These are phyloP conservation scores for Zizania palustris DNA, from an alignment of 202 grass and related monocot species.

Conservation along the genomic window DNA sequence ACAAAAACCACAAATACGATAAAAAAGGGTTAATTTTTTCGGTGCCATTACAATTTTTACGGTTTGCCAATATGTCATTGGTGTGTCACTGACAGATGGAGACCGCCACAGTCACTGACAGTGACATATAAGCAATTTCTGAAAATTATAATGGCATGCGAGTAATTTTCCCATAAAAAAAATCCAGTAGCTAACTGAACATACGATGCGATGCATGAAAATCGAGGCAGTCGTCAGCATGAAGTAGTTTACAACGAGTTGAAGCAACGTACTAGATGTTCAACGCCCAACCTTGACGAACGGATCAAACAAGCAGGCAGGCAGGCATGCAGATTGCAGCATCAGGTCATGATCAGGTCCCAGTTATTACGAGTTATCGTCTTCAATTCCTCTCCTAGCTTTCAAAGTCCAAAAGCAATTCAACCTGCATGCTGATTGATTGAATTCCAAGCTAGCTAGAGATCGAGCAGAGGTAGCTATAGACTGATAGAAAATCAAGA, in stretches of 20 bases:
- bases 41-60: too few relatives aligned
- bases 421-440: too few relatives aligned
- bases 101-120: too few relatives aligned
- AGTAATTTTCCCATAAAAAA: too few relatives aligned
- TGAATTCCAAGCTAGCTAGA: conserved; percentile 8
- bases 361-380: conserved; percentile 42
- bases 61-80: too few relatives aligned
- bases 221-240: neutral
- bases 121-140: too few relatives aligned
- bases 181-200: neutral
- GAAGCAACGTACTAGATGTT: conserved; percentile 37
- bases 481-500: neutral
- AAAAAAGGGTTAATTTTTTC: too few relatives aligned
- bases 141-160: too few relatives aligned
- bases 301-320: neutral
- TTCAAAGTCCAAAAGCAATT: conserved; percentile 1
- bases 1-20: too few relatives aligned
- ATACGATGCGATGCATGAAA: neutral
- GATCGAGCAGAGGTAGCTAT: too few relatives aligned
- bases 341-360: conserved; percentile 36
- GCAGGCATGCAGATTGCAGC: neutral
- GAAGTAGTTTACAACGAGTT: conserved; percentile 11
- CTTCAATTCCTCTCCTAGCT: neutral
- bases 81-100: too few relatives aligned
- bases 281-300: conserved; percentile 48